Conservation (phyloP, 768 basidiomycete genomes). For the Rhodotorula kratochvilovae region DNA sequence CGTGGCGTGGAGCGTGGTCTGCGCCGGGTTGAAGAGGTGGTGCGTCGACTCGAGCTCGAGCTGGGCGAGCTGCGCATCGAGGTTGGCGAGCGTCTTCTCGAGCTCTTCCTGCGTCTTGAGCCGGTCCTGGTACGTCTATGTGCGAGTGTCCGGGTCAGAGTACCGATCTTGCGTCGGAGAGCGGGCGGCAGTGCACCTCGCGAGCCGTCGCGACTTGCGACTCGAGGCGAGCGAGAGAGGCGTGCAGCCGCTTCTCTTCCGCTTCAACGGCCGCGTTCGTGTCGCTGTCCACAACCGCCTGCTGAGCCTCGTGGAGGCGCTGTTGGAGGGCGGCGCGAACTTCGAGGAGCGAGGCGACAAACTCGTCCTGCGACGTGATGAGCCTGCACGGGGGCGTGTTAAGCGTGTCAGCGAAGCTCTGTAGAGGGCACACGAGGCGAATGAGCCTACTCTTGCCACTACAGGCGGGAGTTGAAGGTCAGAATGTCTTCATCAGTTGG, state of each 20-base stretch:
- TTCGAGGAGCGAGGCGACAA: neutral
- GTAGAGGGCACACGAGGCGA: fast-evolving
- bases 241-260: too few species aligned
- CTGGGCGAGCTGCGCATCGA: neutral
- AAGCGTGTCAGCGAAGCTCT: neutral
- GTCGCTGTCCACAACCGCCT: too few species aligned
- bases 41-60: neutral
- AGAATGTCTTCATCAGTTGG: neutral
- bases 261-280: too few species aligned
- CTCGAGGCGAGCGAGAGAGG: too few species aligned
- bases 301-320: neutral
- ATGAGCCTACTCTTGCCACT: neutral
- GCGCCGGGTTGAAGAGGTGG: neutral
- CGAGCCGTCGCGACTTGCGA: too few species aligned
- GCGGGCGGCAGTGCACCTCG: too few species aligned
- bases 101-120: neutral
- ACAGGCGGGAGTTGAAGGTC: neutral
- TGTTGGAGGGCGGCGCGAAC: neutral
- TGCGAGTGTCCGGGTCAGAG: neutral
- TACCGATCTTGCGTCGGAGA: neutral
- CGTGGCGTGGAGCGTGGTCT: neutral
- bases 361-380: neutral
- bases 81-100: too few species aligned
- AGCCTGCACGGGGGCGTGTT: neutral
- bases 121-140: neutral